Evolutionary conservation across 805 yeast species (phyloP).

Genomic region (Saturnispora mendoncae): DNA sequence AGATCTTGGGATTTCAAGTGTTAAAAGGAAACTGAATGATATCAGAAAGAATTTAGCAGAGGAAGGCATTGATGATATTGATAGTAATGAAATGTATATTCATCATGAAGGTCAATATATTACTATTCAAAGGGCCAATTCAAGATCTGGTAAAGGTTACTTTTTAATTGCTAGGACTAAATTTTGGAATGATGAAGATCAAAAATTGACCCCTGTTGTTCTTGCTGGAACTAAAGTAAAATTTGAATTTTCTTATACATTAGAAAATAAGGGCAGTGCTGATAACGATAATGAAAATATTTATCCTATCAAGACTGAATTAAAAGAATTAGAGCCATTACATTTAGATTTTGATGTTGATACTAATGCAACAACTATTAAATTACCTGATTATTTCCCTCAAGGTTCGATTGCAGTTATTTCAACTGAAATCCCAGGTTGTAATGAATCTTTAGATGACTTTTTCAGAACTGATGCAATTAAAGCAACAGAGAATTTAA

Average conservation of each 20-base stretch:
- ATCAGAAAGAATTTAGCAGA: slow-evolving; percentile 51
- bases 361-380: slow-evolving; percentile 42
- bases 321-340: slow-evolving; percentile 46
- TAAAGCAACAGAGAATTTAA: slow-evolving; percentile 55
- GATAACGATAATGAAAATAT: slow-evolving; percentile 23
- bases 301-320: slow-evolving; percentile 57
- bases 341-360: slow-evolving; percentile 34
- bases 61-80: slow-evolving; percentile 45
- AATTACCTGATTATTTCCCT: slow-evolving; percentile 57
- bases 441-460: slow-evolving; percentile 55
- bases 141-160: slow-evolving; percentile 81
- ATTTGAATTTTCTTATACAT: slow-evolving; percentile 48
- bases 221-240: slow-evolving; percentile 54
- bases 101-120: slow-evolving; percentile 91
- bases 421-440: slow-evolving; percentile 58
- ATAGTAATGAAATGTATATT: slow-evolving; percentile 77
- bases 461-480: slow-evolving; percentile 68
- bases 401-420: slow-evolving; percentile 88
- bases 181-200: slow-evolving; percentile 44
- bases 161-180: slow-evolving; percentile 82
- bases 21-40: slow-evolving; percentile 51
- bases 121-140: slow-evolving; percentile 79
- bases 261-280: slow-evolving; percentile 31
- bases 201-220: slow-evolving; percentile 46
- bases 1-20: slow-evolving; percentile 81